Conservation (phyloP, 495 filamentous ascomycete genomes). For the Xylaria acuta region DNA sequence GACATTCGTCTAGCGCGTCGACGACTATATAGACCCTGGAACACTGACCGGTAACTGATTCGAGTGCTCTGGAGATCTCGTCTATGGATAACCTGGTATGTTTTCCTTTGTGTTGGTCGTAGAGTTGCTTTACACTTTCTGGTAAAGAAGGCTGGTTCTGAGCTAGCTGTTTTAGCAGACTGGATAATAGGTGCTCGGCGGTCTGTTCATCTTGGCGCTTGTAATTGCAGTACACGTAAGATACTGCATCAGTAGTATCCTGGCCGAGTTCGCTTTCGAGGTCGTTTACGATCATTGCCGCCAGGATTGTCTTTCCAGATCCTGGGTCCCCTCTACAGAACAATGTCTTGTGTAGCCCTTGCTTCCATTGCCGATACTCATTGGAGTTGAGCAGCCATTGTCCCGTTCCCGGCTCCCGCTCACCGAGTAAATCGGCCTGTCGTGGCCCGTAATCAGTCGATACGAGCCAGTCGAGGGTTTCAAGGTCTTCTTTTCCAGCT, state of each 20-base stretch:
- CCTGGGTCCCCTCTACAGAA: slow-evolving; percentile 54
- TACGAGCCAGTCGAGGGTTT: slow-evolving; percentile 40
- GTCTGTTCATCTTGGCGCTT: slow-evolving; percentile 39
- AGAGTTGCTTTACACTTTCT: slow-evolving; percentile 35
- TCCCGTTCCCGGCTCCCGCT: slow-evolving; percentile 48
- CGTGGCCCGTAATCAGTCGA: slow-evolving; percentile 31
- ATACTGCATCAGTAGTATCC: slow-evolving; percentile 42
- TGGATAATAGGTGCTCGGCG: slow-evolving; percentile 31
- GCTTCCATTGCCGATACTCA: slow-evolving; percentile 45
- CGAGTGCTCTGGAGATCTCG: slow-evolving; percentile 32
- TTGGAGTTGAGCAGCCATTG: slow-evolving; percentile 51
- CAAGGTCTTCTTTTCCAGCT: not conserved
- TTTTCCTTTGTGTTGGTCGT: slow-evolving; percentile 28
- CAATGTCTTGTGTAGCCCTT: slow-evolving; percentile 36
- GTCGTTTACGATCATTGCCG: slow-evolving; percentile 46
- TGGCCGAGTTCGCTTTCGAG: slow-evolving; percentile 35
- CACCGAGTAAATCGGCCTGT: slow-evolving; percentile 32
- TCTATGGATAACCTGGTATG: slow-evolving; percentile 37
- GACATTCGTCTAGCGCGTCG: slow-evolving; percentile 58
- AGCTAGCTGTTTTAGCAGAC: slow-evolving; percentile 43
- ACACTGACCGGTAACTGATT: slow-evolving; percentile 1
- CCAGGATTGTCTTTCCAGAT: slow-evolving; percentile 43
- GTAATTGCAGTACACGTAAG: slow-evolving; percentile 54
- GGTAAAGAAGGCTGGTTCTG: slow-evolving; percentile 33
- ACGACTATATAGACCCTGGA: slow-evolving; percentile 48